phyloP scores from a whole-genome alignment of 2,329 filamentous ascomycete species.

The Ophiobolus disseminans region DNA sequence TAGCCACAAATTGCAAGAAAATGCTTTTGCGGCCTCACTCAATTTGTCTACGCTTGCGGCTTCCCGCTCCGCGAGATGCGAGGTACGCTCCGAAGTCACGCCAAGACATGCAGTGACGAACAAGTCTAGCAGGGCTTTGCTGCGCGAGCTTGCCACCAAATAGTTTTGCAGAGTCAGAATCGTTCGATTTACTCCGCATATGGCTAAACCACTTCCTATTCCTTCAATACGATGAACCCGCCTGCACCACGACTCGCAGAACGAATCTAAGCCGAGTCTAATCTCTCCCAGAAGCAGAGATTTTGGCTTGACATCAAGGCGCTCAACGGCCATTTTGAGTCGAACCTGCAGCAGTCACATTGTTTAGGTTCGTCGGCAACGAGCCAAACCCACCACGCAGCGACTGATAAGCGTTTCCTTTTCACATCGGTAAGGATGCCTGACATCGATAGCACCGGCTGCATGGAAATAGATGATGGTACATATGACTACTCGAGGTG shows the following conservation, averaged over 20 bases:
- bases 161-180: slow-evolving; percentile 26
- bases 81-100: slow-evolving; percentile 33
- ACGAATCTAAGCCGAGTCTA: slow-evolving; percentile 10
- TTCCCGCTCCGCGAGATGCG: slow-evolving; percentile 25
- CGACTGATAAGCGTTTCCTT: slow-evolving; percentile 8
- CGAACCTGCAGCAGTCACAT: slow-evolving; percentile 26
- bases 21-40: slow-evolving; percentile 6
- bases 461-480: slow-evolving; percentile 7
- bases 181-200: slow-evolving; percentile 24
- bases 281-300: slow-evolving; percentile 21
- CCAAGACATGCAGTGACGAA: slow-evolving; percentile 38
- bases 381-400: slow-evolving; percentile 9
- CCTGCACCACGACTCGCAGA: slow-evolving; percentile 22
- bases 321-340: slow-evolving; percentile 12
- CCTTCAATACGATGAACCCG: slow-evolving; percentile 13
- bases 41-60: slow-evolving; percentile 10
- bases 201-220: slow-evolving; percentile 28
- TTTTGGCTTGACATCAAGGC: slow-evolving; percentile 15
- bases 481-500: slow-evolving; percentile 2
- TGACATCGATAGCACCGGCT: slow-evolving; percentile 6
- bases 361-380: slow-evolving; percentile 20
- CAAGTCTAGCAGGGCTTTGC: slow-evolving; percentile 19
- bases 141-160: slow-evolving; percentile 26
- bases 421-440: slow-evolving; percentile 9
- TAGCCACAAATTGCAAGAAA: too few species aligned